Conservation (phyloP, 2,329 filamentous ascomycete genomes). For the Aspergillus terreus region DNA sequence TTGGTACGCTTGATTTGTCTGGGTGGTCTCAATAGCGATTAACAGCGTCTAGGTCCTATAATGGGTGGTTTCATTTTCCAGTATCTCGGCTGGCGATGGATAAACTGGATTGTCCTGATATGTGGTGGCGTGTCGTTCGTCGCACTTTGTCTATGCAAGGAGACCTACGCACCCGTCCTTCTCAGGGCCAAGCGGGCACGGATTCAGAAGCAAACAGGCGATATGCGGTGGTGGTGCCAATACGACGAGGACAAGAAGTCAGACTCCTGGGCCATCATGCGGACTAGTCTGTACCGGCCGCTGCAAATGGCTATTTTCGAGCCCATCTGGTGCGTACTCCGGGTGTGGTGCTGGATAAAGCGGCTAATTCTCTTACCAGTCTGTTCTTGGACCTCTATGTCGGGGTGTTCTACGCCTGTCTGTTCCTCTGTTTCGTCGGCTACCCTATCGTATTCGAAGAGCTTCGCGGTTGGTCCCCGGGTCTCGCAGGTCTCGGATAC, state of each 20-base stretch:
- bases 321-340: conserved; percentile 63
- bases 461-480: conserved; percentile 65
- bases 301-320: conserved; percentile 62
- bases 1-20: conserved; percentile 1
- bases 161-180: conserved; percentile 69
- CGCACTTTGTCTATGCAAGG: conserved; percentile 57
- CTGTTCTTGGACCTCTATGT: conserved; percentile 63
- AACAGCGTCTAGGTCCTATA: conserved; percentile 11
- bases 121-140: conserved; percentile 57
- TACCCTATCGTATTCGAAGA: conserved; percentile 73
- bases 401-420: conserved; percentile 72
- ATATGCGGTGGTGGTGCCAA: conserved; percentile 65
- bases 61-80: conserved; percentile 43
- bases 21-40: no score
- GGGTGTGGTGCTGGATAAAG: background rate
- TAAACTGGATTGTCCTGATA: conserved; percentile 71
- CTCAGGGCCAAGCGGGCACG: conserved; percentile 59
- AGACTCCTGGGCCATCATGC: conserved; percentile 50
- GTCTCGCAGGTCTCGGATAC: conserved; percentile 68
- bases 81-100: conserved; percentile 72
- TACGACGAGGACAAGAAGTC: conserved; percentile 63
- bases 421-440: conserved; percentile 75
- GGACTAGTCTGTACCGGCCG: conserved; percentile 66
- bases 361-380: conserved; percentile 24
- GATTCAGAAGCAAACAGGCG: conserved; percentile 59